phyloP scores from a whole-genome alignment of 768 basidiomycete genomes.

The Mycena alexandri region DNA sequence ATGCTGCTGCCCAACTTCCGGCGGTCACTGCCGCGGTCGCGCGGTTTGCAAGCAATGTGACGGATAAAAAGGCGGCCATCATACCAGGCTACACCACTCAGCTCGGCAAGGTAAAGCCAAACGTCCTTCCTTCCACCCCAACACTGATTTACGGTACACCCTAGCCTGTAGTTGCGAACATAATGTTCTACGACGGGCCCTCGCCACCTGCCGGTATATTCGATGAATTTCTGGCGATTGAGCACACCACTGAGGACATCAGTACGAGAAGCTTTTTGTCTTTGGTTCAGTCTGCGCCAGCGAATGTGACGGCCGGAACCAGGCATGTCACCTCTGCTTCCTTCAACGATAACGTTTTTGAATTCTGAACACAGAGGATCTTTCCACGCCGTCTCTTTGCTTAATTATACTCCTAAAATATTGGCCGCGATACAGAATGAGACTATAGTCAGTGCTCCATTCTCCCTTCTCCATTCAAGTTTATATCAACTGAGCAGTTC shows the following conservation, averaged over 20 bases:
- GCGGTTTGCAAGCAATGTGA: conserved; percentile 55
- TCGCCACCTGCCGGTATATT: conserved; percentile 62
- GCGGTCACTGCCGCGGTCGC: conserved; percentile 51
- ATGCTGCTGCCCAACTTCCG: conserved; percentile 40
- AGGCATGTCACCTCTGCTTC: conserved; percentile 34
- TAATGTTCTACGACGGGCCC: conserved; percentile 73
- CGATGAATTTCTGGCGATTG: conserved; percentile 63
- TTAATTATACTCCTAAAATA: conserved; percentile 50
- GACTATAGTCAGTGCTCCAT: conserved; percentile 49
- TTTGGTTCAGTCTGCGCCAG: conserved; percentile 53
- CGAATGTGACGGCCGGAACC: conserved; percentile 47
- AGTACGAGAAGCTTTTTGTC: conserved; percentile 55
- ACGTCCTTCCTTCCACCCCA: background rate
- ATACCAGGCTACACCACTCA: conserved; percentile 60
- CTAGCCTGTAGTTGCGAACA: conserved; percentile 43
- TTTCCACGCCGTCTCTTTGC: conserved; percentile 60
- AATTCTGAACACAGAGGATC: conserved; percentile 41
- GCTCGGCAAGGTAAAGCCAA: conserved; percentile 48
- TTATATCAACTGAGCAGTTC: conserved; percentile 50
- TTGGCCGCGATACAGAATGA: conserved; percentile 60
- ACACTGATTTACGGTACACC: conserved; percentile 4
- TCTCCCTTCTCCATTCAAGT: background rate
- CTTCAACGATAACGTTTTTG: too few species aligned
- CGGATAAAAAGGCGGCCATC: conserved; percentile 64
- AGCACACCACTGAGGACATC: conserved; percentile 53